phyloP scores from a whole-genome alignment of 129 eudicot genomes.

The Chrysanthemum makinoi region DNA sequence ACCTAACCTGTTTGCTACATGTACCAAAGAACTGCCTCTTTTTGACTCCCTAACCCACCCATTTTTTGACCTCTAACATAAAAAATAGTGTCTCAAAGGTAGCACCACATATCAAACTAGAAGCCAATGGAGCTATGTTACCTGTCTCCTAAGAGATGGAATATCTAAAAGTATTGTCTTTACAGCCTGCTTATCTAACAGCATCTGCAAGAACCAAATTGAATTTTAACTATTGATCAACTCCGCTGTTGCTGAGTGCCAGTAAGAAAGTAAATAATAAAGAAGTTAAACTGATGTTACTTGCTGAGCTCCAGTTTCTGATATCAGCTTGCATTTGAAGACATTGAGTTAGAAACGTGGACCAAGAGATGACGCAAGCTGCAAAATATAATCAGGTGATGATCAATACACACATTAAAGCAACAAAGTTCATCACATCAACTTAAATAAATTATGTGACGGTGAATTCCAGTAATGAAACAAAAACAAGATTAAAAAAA shows the following conservation, averaged over 20 bases:
- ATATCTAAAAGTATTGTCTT: conserved; percentile 90
- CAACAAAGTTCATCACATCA: background rate
- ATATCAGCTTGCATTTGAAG: conserved; percentile 94
- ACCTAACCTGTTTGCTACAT: background rate
- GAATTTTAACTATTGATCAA: conserved; percentile 4
- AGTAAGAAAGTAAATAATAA: conserved; percentile 4
- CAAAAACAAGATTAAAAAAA: background rate
- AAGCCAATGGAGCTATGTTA: conserved; percentile 28
- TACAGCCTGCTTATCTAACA: conserved; percentile 92
- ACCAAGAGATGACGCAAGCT: conserved; percentile 97
- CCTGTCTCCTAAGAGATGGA: conserved; percentile 95
- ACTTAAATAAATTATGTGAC: too few species aligned
- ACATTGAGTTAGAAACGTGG: conserved; percentile 92
- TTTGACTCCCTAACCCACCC: background rate
- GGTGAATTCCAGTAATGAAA: background rate
- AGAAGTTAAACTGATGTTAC: conserved; percentile 34
- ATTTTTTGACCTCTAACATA: background rate
- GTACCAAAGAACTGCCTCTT: background rate
- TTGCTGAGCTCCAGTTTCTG: conserved; percentile 99
- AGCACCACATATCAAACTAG: conserved; percentile 8
- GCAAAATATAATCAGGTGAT: conserved; percentile 29
- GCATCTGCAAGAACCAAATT: conserved; percentile 55
- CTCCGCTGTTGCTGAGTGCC: background rate
- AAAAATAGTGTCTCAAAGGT: background rate
- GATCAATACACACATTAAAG: conserved; percentile 8